Conservation (phyloP, 2,329 filamentous ascomycete species). For the Ophiostoma montium region DNA sequence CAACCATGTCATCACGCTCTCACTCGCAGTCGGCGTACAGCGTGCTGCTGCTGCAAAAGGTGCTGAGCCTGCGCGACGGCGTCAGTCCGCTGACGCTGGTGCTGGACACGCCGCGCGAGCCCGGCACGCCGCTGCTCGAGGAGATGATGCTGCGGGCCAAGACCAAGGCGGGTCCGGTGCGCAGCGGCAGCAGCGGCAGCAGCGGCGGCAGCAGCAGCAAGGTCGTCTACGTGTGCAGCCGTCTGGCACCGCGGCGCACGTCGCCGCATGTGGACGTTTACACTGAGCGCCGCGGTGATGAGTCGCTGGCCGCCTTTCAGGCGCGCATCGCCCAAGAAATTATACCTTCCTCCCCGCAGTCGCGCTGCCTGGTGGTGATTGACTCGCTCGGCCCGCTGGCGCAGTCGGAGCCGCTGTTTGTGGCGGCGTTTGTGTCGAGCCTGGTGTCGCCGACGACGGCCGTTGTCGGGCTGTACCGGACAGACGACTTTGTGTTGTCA, state of each 20-base stretch:
- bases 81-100: conserved; percentile 78
- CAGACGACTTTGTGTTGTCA: conserved; percentile 32
- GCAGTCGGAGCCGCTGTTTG: conserved; percentile 36
- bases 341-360: not conserved
- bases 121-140: conserved; percentile 50
- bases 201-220: conserved; percentile 18
- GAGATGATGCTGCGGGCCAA: conserved; percentile 68
- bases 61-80: conserved; percentile 20
- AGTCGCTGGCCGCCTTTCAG: conserved; percentile 39
- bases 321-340: conserved; percentile 36
- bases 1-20: conserved; percentile 3
- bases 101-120: conserved; percentile 74
- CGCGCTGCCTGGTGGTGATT: conserved; percentile 54
- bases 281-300: conserved; percentile 48
- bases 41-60: conserved; percentile 17
- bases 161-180: too few species aligned
- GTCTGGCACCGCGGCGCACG: conserved; percentile 54
- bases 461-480: conserved; percentile 68
- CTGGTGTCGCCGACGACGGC: conserved; percentile 53
- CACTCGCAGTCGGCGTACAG: conserved; percentile 16
- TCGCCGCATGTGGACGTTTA: conserved; percentile 53
- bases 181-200: conserved; percentile 35
- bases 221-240: conserved; percentile 53
- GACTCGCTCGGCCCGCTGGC: conserved; percentile 63
- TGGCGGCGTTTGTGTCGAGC: conserved; percentile 56